phyloP scores from a whole-genome alignment of 129 eudicot species.

The Kitagawia praeruptora region DNA sequence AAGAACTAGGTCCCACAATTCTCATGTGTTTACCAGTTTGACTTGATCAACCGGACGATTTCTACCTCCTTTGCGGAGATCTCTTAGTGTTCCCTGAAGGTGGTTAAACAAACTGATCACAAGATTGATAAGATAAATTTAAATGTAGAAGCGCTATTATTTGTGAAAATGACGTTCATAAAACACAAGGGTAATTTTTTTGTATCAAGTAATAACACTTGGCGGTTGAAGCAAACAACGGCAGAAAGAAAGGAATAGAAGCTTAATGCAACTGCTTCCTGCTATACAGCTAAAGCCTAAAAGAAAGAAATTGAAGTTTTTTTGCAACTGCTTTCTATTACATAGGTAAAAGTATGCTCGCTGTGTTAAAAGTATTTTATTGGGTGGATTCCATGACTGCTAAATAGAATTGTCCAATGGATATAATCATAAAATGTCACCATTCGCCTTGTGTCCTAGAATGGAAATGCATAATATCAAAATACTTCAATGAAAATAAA shows the following conservation, averaged over 20 bases:
- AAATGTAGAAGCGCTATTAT: not conserved
- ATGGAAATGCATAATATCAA: not conserved
- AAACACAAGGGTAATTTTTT: not conserved
- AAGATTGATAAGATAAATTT: not conserved
- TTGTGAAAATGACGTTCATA: not conserved
- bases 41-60: slow-evolving; percentile 20
- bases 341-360: not conserved
- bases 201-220: not conserved
- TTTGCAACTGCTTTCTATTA: not conserved
- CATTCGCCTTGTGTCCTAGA: not conserved
- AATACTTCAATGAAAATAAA: not conserved
- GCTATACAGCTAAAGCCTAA: too few relatives aligned
- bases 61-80: slow-evolving; percentile 36
- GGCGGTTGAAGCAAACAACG: not conserved
- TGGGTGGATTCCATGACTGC: not conserved
- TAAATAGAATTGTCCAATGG: not conserved
- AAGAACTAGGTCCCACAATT: not conserved
- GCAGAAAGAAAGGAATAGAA: not conserved
- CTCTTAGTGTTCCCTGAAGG: slow-evolving; percentile 39
- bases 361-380: not conserved
- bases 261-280: not conserved
- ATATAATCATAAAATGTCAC: not conserved
- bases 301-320: not conserved
- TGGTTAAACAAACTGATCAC: not conserved
- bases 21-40: slow-evolving; percentile 24